Percentiles rank a stretch among this genome's conserved stretches.
phyloP scores from a whole-genome alignment of 768 basidiomycete genomes.

The Termitomyces sp. region DNA sequence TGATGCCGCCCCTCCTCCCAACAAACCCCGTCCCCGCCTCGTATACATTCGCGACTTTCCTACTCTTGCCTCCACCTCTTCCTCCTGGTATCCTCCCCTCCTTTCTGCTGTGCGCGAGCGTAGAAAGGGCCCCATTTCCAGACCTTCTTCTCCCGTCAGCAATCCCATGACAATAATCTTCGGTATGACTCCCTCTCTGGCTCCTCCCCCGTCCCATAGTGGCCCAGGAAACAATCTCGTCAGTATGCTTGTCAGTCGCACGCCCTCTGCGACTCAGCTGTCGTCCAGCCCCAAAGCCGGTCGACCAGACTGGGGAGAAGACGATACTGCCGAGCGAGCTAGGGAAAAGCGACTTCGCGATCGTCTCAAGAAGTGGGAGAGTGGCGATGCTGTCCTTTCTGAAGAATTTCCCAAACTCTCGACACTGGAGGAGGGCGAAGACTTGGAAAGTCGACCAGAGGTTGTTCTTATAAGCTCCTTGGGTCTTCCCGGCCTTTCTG shows the following conservation, averaged over 20 bases:
- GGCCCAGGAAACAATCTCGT: slow-evolving; percentile 33
- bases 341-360: slow-evolving; percentile 70
- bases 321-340: slow-evolving; percentile 56
- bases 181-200: slow-evolving; percentile 78
- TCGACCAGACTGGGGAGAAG: slow-evolving; percentile 60
- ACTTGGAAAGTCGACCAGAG: slow-evolving; percentile 31
- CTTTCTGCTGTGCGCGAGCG: slow-evolving; percentile 74
- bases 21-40: slow-evolving; percentile 53
- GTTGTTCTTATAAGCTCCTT: slow-evolving; percentile 44
- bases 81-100: slow-evolving; percentile 78
- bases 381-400: slow-evolving; percentile 48
- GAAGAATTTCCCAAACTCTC: slow-evolving; percentile 61
- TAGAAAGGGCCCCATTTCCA: slow-evolving; percentile 58
- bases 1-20: slow-evolving; percentile 10
- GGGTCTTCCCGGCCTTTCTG: slow-evolving; percentile 30
- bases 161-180: slow-evolving; percentile 83
- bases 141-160: slow-evolving; percentile 52
- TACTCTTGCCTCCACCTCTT: slow-evolving; percentile 65
- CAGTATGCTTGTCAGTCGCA: slow-evolving; percentile 42
- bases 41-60: slow-evolving; percentile 83
- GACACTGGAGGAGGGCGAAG: slow-evolving; percentile 31
- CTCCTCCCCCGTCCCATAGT: slow-evolving; percentile 33
- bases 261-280: slow-evolving; percentile 24
- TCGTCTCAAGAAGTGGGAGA: slow-evolving; percentile 73
- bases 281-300: slow-evolving; percentile 27